Evolutionary conservation across 495 filamentous ascomycete species (phyloP).

Genomic region (Cercophora samala): DNA sequence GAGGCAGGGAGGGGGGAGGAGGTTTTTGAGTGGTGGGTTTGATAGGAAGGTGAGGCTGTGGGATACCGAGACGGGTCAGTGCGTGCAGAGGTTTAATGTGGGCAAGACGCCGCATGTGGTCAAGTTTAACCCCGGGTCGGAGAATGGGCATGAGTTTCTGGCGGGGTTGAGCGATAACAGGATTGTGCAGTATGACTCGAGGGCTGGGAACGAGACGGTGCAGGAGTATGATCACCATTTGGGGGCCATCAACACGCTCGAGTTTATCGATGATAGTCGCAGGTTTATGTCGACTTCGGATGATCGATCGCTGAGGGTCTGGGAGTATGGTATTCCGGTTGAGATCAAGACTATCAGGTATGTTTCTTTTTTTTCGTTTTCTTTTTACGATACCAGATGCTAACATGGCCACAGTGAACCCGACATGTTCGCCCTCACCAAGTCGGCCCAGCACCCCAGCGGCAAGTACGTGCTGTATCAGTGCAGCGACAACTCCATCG

Average conservation of each 20-base stretch:
- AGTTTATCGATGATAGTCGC: slow-evolving; percentile 89
- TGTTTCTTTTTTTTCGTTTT: slow-evolving; percentile 6
- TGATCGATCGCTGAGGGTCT: slow-evolving; percentile 91
- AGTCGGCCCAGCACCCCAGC: slow-evolving; percentile 75
- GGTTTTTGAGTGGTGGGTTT: slow-evolving; percentile 88
- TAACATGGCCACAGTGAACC: slow-evolving; percentile 88
- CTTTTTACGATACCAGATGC: slow-evolving; percentile 36
- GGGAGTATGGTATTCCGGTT: slow-evolving; percentile 96
- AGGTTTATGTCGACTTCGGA: slow-evolving; percentile 98
- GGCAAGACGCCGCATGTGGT: slow-evolving; percentile 95
- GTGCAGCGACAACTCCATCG: slow-evolving; percentile 89
- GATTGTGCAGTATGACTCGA: slow-evolving; percentile 95
- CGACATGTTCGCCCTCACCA: slow-evolving; percentile 91
- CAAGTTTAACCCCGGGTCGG: slow-evolving; percentile 78
- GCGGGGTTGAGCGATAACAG: slow-evolving; percentile 97
- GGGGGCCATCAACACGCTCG: slow-evolving; percentile 95
- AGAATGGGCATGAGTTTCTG: slow-evolving; percentile 84
- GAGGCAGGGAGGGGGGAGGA: slow-evolving; percentile 57
- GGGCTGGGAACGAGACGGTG: slow-evolving; percentile 70
- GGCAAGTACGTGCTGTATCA: slow-evolving; percentile 94
- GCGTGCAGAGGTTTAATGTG: slow-evolving; percentile 78
- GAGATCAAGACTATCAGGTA: slow-evolving; percentile 47
- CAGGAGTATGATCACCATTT: slow-evolving; percentile 99
- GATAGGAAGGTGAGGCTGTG: slow-evolving; percentile 95
- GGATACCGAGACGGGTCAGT: slow-evolving; percentile 94